Base-by-base conservation (phyloP, 768 basidiomycete genomes). In the Lactifluus hygrophoroides region DNA sequence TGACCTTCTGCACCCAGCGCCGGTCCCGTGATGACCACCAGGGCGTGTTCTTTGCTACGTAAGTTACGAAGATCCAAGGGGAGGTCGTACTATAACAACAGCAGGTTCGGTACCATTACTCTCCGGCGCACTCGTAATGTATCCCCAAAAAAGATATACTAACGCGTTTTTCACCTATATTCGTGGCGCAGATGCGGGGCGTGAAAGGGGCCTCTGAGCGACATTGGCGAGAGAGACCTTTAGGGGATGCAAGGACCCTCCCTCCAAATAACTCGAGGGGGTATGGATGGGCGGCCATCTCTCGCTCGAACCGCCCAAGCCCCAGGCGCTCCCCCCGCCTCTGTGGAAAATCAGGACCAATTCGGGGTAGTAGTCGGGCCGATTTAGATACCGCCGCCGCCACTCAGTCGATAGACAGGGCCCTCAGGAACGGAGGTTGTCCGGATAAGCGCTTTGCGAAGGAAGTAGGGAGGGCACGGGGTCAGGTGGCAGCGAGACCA, bases 391-490 rank as follows among this genome's bases (percentile, higher is more conserved):
- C 42, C 4, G 58, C 48, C 42, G 43, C 48, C 21, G 27, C 49
- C 35, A 21, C 32, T n/a, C 34, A 27, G 58, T 30, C n/a, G 38
- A 21, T 21, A n/a, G 23, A 34, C 51, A 28, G 42, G 35, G 9
- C 14, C 21, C 6, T n/a, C 53, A 59, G 58, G 58, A 23, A 59
- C 58, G 47, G 54, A 32, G 38, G 45, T 11, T 23, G 17, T 21
- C 10, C 44, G 44, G 27, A 30, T 8, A 46, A 34, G 45, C 19
- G 13, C 45, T 37, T 40, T 19, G 54, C 43, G 35, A 48, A 48
- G 28, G 37, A 32, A 17, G 27, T 23, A 42, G 37, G 28, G 35
- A 21, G 46, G 27, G 45, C 54, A 56, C 47, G 55, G 55, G 55
- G 38, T 23, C 47, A 42, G 19, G n/a, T 11, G 38, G 55, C 4